Evolutionary conservation across 148 eudicot species (phyloP).

Genomic region (Suaeda aralocaspica): DNA sequence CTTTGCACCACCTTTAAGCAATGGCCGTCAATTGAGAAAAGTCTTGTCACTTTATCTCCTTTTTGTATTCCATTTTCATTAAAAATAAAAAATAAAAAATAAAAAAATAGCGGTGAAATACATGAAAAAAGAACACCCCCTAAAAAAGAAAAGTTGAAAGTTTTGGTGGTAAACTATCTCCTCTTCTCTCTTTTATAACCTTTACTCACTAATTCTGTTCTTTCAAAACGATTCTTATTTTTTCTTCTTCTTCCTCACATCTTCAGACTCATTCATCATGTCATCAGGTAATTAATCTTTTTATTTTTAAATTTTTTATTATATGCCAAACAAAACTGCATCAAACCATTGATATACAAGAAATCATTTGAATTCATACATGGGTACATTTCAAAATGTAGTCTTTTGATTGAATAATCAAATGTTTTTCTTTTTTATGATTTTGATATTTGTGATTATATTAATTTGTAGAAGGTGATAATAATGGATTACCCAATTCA

Average conservation of each 20-base stretch:
- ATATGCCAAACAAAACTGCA: neutral
- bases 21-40: too few relatives aligned
- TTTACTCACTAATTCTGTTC: constrained; percentile 1
- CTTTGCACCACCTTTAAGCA: too few relatives aligned
- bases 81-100: too few relatives aligned
- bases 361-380: too few relatives aligned
- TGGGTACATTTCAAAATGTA: too few relatives aligned
- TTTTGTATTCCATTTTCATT: too few relatives aligned
- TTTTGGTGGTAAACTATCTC: neutral
- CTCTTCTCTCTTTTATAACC: neutral
- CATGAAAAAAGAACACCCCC: too few relatives aligned
- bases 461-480: constrained; percentile 30
- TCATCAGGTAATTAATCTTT: constrained; percentile 22
- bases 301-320: neutral
- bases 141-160: too few relatives aligned
- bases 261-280: constrained; percentile 19
- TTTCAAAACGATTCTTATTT: too few relatives aligned
- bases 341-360: neutral
- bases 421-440: neutral
- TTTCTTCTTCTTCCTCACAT: neutral
- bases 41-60: too few relatives aligned
- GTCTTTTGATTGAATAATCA: too few relatives aligned
- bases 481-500: constrained; percentile 27
- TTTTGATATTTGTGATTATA: neutral
- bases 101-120: too few relatives aligned